Evolutionary conservation across 2,329 filamentous ascomycete species (phyloP), one percentile per base, ranked within the genome.

Genomic region (Fusarium sp.): DNA sequence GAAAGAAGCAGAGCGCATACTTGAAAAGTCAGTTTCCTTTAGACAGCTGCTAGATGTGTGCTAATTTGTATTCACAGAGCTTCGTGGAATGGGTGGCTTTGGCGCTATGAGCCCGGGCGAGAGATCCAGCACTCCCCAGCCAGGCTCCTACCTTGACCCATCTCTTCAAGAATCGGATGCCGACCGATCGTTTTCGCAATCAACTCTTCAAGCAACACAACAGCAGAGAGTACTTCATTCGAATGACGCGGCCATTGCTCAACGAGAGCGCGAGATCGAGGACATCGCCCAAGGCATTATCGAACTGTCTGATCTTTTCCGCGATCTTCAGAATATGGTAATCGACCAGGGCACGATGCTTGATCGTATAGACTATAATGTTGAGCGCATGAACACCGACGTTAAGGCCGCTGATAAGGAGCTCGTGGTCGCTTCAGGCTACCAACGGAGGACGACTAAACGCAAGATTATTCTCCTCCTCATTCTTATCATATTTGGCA

Each of bases 241-340:
- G 61, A 94, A 97, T 76, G 95, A 98, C 77, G 85, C 90, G 4
- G 89, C 89, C 37, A 98, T 99, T 72, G 88, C 91, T 65, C 96
- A 98, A 78, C 92, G 96, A 68, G 96, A 99, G 80, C 90, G 92
- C 40, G 96, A 98, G 80, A 99, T 99, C 74, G 97, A 97, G 76
- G 94, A 97, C 73, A 99, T 99, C 68, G 96, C 96, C 3, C 94
- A 97, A 77, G 95, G 96, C 60, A 98, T 99, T 79, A 98, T 99
- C 75, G 95, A 98, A 77, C 84, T 99, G 9, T 93, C 95, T 6
- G 96, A 97, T 78, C 93, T 99, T 51, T 99, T 99, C 83, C 93
- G 97, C 66, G 96, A 99, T 75, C 83, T 99, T 31, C 96, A 99
- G 80, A 91, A 86, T 47, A 98, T 99, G 94, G 93, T 97, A 72